These are phyloP conservation scores for Tetrapisispora fleetii DNA, from an alignment of 805 yeast species.

Conservation along the genomic window DNA sequence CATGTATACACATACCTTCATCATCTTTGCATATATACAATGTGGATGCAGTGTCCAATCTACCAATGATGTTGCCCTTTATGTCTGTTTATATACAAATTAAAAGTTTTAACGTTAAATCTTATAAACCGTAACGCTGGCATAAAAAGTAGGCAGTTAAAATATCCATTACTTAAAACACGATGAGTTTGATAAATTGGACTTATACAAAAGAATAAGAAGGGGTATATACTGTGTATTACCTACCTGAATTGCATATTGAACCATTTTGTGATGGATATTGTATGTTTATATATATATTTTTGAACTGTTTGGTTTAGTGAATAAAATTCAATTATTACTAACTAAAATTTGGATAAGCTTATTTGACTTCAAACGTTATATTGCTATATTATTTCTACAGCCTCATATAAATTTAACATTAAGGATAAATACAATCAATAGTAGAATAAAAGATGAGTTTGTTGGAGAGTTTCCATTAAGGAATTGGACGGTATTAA, in stretches of 20 bases:
- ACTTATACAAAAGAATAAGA: too few relatives aligned
- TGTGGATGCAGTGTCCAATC: too few relatives aligned
- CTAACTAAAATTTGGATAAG: not conserved
- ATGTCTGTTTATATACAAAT: too few relatives aligned
- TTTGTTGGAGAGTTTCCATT: conserved; percentile 71
- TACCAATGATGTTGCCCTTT: too few relatives aligned
- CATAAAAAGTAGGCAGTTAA: too few relatives aligned
- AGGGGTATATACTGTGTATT: not conserved
- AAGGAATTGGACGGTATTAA: conserved; percentile 79
- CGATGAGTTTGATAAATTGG: too few relatives aligned
- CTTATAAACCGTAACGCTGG: too few relatives aligned
- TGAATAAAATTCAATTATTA: not conserved
- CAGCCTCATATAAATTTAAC: conserved; percentile 52
- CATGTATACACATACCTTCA: too few relatives aligned
- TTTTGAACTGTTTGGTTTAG: not conserved
- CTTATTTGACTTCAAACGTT: not conserved
- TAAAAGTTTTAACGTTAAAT: too few relatives aligned
- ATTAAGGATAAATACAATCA: conserved; percentile 74
- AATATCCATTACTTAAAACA: too few relatives aligned
- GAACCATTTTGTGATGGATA: not conserved
- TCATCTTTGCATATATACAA: too few relatives aligned
- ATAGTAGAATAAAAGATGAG: conserved; percentile 46
- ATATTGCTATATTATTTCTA: too few relatives aligned
- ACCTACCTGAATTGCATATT: not conserved
- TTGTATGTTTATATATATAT: not conserved